Evolutionary conservation across 805 yeast species (phyloP), one percentile per base, ranked within the genome.

Genomic region (Candida sithepensis): DNA sequence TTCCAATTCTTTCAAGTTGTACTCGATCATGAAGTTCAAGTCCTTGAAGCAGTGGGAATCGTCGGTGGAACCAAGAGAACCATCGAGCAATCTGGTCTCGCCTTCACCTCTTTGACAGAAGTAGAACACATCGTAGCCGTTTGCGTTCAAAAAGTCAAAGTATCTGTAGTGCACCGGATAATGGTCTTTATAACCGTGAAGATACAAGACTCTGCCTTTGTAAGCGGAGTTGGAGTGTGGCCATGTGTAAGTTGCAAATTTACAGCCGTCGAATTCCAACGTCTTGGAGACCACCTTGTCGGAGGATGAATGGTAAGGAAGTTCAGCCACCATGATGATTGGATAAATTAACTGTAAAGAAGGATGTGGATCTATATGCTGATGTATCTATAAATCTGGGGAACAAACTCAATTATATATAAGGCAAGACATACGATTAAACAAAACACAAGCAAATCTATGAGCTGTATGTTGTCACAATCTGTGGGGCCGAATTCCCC

Each of bases 51-150:
- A 76, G 50, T 75, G 76, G 41, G 52, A 56, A 49, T 85, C 90
- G 57, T 78, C 70, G 1, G 88, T 79, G 22, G 64, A 61, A 9
- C 91, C 92, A 41, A 72, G 68, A 6, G 66, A 59, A 28, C 74
- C 71, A 22, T 80, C 81, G 9, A 42, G 40, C 1, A 77, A 74
- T 1, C 81, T 73, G 0, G 91, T 84, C 44, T 69, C 73, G 2
- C 91, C 91, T 8, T 88, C 79, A 0, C 94, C 95, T 59, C 91
- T 71, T 64, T 85, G 92, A 61, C 82, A 89, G 63, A 78, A 87
- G 58, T 78, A 77, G 60, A 82, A 84, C 0, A 77, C 70, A 56
- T 85, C 90, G 60, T 75, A 84, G 0, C 92, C 91, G 12, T 54
- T 49, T 20, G 59, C 57, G 2, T 77, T 67, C 46, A 85, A 60